Base-by-base conservation (phyloP, 495 filamentous ascomycete species). In the Pseudevernia furfuracea region DNA sequence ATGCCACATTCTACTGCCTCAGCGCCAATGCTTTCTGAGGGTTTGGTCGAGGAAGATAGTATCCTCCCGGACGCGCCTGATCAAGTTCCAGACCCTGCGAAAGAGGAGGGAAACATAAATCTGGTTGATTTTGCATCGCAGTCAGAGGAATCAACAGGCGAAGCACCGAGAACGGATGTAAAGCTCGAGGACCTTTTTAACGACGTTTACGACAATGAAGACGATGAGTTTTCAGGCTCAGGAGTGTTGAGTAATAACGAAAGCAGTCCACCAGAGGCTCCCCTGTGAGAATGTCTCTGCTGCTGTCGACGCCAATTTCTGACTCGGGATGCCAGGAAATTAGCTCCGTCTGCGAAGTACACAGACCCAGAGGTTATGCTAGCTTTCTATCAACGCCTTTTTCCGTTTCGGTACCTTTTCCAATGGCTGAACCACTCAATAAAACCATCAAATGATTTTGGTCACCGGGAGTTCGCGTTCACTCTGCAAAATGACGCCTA, bases 371-470 rank as follows among this genome's bases (percentile, higher is more conserved):
- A 92, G 69, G 79, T 92, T 19, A 88, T 97, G 85, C 83, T 89
- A 63, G 86, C 85, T 37, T 99, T 96, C 76, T 99, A 99, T 71
- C 90, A 95, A 72, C 90, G 94, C 48, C 84, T 97, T 44, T 97
- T 97, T 73, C 94, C 94, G 11, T 99, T 95, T 79, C 87, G 94
- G 39, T 87, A 90, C 68, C 85, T 97, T 32, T 97, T 97, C 77
- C 92, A 97, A 74, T 99, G 94, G 94, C 84, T 99, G 23, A 97
- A 97, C 72, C 94, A 99, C 74, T 90, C 89, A 55, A 86, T 92
- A 36, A 81, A 85, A 9, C 94, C 95, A 0, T 86, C 87, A 3
- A 85, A 85, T 64, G 92, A 97, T 71, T 97, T 97, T 73, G 84
- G 81, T 19, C 90, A 97, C 71, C 89, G 94, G 60, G 94, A 99